These are phyloP conservation scores for Fusarium nurragi DNA, from an alignment of 2,329 filamentous ascomycete species.

Conservation along the genomic window DNA sequence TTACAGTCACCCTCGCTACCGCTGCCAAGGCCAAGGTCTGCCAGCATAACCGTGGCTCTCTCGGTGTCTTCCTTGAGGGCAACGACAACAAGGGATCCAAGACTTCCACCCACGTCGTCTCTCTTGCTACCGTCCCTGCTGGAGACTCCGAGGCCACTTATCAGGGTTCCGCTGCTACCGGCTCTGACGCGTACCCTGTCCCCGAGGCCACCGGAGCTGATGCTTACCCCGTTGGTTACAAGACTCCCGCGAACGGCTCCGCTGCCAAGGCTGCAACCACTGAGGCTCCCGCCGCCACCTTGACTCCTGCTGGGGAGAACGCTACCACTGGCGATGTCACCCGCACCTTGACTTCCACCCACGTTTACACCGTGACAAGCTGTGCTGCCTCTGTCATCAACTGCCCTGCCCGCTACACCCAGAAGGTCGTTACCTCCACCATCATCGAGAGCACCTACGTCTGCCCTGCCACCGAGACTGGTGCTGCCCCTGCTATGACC, in stretches of 20 bases:
- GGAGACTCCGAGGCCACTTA: neutral
- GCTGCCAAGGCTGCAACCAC: slow-evolving; percentile 1
- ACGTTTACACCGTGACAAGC: slow-evolving; percentile 48
- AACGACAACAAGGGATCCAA: neutral
- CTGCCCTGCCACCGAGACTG: slow-evolving; percentile 39
- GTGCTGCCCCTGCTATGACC: slow-evolving; percentile 15
- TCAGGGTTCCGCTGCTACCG: neutral
- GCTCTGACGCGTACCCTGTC: neutral
- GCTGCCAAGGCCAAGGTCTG: slow-evolving; percentile 32
- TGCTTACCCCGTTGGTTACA: neutral
- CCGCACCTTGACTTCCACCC: slow-evolving; percentile 40
- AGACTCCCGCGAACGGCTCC: neutral
- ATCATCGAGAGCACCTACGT: slow-evolving; percentile 34
- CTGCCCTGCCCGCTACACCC: slow-evolving; percentile 52
- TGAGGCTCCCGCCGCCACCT: neutral
- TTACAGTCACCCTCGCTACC: slow-evolving; percentile 51
- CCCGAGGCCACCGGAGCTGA: neutral
- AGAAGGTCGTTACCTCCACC: slow-evolving; percentile 45
- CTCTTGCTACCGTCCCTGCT: slow-evolving; percentile 14
- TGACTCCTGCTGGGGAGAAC: neutral
- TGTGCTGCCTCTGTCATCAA: slow-evolving; percentile 52
- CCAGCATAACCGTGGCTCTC: slow-evolving; percentile 27
- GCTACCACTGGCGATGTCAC: slow-evolving; percentile 29
- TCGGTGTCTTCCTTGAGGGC: slow-evolving; percentile 18
- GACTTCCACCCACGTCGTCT: neutral